These are phyloP conservation scores for Penicillium polonicum DNA, from an alignment of 2,329 filamentous ascomycete species.

Conservation along the genomic window DNA sequence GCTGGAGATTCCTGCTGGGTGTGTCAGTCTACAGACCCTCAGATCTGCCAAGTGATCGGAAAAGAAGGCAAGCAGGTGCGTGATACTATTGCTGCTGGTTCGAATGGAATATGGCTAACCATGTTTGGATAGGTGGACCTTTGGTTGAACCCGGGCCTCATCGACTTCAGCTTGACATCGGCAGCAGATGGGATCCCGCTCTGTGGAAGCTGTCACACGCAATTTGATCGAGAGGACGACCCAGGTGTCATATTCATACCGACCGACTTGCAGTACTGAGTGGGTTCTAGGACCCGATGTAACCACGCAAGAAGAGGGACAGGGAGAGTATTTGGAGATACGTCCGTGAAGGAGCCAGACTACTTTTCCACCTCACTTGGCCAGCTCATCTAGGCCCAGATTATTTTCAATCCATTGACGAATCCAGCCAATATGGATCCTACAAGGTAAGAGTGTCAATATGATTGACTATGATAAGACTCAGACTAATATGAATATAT, in stretches of 20 bases:
- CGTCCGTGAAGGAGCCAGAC: no score
- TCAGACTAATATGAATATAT: no score
- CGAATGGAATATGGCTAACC: background rate
- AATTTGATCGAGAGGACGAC: background rate
- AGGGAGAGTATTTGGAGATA: no score
- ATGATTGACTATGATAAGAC: no score
- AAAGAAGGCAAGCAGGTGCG: background rate
- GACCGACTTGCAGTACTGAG: no score
- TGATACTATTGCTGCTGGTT: background rate
- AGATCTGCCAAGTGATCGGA: background rate
- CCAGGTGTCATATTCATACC: background rate
- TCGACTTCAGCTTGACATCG: background rate
- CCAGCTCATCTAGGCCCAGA: no score
- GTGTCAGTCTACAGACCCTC: background rate
- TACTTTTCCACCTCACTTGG: background rate
- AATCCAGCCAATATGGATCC: no score
- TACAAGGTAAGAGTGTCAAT: no score
- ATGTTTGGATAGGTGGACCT: background rate
- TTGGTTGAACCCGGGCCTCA: background rate
- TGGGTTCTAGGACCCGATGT: no score
- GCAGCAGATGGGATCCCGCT: background rate
- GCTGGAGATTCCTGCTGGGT: background rate
- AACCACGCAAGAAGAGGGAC: no score
- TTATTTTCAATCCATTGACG: no score
- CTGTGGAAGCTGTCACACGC: background rate